Base-by-base conservation (phyloP, 768 basidiomycete species). In the Lanmaoa rubissima region DNA sequence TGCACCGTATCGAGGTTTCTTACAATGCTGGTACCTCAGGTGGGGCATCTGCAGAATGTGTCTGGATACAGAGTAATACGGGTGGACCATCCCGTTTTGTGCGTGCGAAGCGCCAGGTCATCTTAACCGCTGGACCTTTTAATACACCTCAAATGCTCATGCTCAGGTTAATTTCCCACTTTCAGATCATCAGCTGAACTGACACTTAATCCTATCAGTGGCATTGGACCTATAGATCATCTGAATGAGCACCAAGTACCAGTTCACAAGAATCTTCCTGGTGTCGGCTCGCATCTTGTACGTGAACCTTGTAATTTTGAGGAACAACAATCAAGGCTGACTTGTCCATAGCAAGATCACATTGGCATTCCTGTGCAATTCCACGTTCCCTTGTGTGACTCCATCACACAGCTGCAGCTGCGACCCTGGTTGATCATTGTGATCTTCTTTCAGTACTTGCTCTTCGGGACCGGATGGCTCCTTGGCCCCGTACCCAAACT, bases 111-210 rank as follows among this genome's bases (percentile, higher is more conserved):
- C 59, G 40, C 45, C 70, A 73, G 53, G 62, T 75, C 16, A 61
- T 70, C 17, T 39, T 39, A 17, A 68, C 31, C 73, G 73, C 49
- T 17, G 79, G 79, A 12, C 71, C 78, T 1, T 63, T 81, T 36
- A 70, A 73, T 32, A 74, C 72, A 6, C 73, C 79, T 35, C 78
- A 79, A 51, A 60, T 80, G 28, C 68, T 81, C 12, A 68, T 78
- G 59, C 58, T 72, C 21, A 73, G 71, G 69, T 26, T 6, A 39
- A 9, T 39, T 39, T 17, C 38, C 16, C 17, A 14, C 38, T 9
- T 39, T 39, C 6, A 39, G 17, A 39, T 39, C 17, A 39, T 17
- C 9, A 39, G 38, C 38, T 9, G 38, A 39, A 17, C 16, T 39
- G 38, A 39, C 9, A 2, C 16, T 8, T 10, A 9, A 39, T 39